phyloP scores from a whole-genome alignment of 768 basidiomycete genomes.

The Suillus americanus region DNA sequence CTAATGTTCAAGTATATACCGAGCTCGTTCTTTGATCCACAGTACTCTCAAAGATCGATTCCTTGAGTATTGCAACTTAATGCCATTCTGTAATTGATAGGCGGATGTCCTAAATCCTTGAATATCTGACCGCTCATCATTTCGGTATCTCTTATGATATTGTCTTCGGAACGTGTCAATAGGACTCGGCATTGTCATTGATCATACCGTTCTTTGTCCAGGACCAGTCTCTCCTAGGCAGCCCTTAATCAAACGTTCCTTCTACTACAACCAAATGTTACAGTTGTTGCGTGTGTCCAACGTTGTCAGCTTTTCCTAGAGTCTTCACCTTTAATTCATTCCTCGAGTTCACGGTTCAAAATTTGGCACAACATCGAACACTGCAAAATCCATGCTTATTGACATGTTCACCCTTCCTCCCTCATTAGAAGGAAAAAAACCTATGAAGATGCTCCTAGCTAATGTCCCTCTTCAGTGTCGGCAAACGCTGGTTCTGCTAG shows the following conservation, averaged over 20 bases:
- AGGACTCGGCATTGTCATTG: not conserved
- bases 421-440: not conserved
- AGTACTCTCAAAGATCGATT: no score
- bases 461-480: not conserved
- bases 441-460: not conserved
- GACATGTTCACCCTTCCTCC: not conserved
- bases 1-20: not conserved
- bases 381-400: not conserved
- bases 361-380: not conserved
- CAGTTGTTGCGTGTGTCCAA: no score
- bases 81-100: no score
- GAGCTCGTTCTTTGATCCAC: no score
- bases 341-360: not conserved
- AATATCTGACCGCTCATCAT: no score
- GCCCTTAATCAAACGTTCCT: not conserved
- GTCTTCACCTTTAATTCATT: not conserved
- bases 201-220: not conserved
- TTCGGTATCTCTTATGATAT: not conserved
- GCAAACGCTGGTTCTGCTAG: not conserved
- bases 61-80: no score
- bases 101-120: no score
- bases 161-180: not conserved
- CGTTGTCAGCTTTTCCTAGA: no score
- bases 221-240: not conserved
- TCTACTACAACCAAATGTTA: no score